Percentiles rank a stretch among this genome's conserved stretches.
Evolutionary conservation across 2,329 filamentous ascomycete genomes (phyloP).

Genomic region (Fragosphaeria purpurea): DNA sequence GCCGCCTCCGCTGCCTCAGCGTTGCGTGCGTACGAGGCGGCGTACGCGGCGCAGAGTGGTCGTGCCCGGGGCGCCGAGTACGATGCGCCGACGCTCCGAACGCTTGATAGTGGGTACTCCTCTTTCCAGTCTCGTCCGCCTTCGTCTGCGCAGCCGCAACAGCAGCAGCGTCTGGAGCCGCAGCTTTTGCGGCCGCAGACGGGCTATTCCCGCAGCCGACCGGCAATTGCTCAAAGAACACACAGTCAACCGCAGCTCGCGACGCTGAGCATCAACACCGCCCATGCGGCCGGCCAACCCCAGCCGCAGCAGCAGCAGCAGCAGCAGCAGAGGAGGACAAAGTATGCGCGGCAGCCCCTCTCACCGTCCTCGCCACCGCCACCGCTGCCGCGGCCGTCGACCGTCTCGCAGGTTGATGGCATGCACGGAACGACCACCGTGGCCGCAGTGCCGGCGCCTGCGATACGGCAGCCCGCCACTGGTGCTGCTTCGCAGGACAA

Average conservation of each 20-base stretch:
- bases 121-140: not conserved
- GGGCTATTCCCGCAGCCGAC: slow-evolving; percentile 38
- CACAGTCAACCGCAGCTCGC: slow-evolving; percentile 40
- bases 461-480: not conserved
- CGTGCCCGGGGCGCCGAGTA: slow-evolving; percentile 19
- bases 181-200: slow-evolving; percentile 40
- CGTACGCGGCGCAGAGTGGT: not conserved
- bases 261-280: slow-evolving; percentile 26
- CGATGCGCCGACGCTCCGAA: slow-evolving; percentile 24
- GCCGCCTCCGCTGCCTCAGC: not conserved
- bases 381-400: slow-evolving; percentile 10
- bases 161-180: slow-evolving; percentile 4
- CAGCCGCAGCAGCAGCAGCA: slow-evolving; percentile 13
- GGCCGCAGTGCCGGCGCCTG: not conserved
- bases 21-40: not conserved
- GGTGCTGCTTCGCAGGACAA: slow-evolving; percentile 22
- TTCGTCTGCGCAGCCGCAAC: not conserved
- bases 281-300: slow-evolving; percentile 12
- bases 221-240: slow-evolving; percentile 31
- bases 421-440: not conserved
- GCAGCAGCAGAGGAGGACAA: slow-evolving; percentile 6
- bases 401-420: slow-evolving; percentile 1
- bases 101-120: slow-evolving; percentile 22
- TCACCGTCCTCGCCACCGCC: slow-evolving; percentile 12
- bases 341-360: slow-evolving; percentile 22